Percentiles rank a stretch among this genome's conserved stretches.
phyloP scores from a whole-genome alignment of 192 early-diverging fungal species.

The Linnemannia schmuckeri region DNA sequence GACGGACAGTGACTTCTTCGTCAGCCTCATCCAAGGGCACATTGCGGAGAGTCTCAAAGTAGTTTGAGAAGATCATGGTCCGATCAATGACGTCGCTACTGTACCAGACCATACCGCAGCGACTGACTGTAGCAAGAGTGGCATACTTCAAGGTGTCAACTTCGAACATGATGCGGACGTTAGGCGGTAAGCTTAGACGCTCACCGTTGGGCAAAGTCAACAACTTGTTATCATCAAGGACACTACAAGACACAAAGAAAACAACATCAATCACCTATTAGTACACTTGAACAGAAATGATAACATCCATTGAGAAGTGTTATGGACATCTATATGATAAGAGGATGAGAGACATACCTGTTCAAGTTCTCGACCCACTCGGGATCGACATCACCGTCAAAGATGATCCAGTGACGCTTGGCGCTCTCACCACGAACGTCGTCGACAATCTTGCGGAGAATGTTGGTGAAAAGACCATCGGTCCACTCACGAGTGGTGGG shows the following conservation, averaged over 20 bases:
- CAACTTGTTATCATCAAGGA: slow-evolving; percentile 97
- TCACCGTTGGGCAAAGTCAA: slow-evolving; percentile 99
- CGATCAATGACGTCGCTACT: slow-evolving; percentile 88
- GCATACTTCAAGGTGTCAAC: slow-evolving; percentile 99
- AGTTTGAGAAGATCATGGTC: slow-evolving; percentile 85
- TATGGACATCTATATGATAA: neutral
- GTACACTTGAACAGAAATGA: slow-evolving; percentile 2
- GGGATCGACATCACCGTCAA: slow-evolving; percentile 99
- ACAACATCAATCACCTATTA: neutral
- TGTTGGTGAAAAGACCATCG: slow-evolving; percentile 98
- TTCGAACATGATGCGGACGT: slow-evolving; percentile 99
- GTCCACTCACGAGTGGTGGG: slow-evolving; percentile 99
- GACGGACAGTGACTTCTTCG: slow-evolving; percentile 70
- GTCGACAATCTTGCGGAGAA: slow-evolving; percentile 97
- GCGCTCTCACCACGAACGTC: slow-evolving; percentile 95
- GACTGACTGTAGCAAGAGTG: slow-evolving; percentile 97
- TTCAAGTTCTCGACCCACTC: slow-evolving; percentile 99
- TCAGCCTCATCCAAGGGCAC: slow-evolving; percentile 86
- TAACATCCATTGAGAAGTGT: neutral
- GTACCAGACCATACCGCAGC: slow-evolving; percentile 99
- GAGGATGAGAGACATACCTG: slow-evolving; percentile 32
- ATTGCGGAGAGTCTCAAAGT: slow-evolving; percentile 81
- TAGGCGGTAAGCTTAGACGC: slow-evolving; percentile 92
- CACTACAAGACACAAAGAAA: slow-evolving; percentile 62
- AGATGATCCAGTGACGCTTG: slow-evolving; percentile 99